Percentiles rank a stretch among this genome's conserved stretches.
These are phyloP conservation scores for Alternaria ventricosa DNA, from an alignment of 2,329 filamentous ascomycete genomes.

Conservation along the genomic window DNA sequence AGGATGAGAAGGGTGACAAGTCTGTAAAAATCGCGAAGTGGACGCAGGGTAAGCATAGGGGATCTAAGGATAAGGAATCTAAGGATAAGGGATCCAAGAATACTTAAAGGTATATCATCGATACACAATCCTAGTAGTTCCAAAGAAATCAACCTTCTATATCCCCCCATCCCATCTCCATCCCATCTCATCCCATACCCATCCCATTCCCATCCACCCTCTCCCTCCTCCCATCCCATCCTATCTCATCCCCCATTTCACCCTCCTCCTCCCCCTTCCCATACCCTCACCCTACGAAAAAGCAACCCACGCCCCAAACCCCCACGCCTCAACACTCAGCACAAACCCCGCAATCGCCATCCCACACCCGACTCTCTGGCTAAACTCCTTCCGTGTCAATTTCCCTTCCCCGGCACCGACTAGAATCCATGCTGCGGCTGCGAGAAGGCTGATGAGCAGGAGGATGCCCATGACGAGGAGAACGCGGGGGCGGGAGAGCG, in stretches of 20 bases:
- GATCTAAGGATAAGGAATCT: background rate
- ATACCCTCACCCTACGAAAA: no score
- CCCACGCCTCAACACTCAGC: background rate
- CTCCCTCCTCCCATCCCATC: no score
- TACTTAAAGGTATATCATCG: background rate
- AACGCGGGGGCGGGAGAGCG: conserved; percentile 23
- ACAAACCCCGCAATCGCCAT: background rate
- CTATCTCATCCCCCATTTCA: no score
- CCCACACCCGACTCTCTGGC: background rate
- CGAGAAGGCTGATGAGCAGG: conserved; percentile 21
- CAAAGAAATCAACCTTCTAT: background rate
- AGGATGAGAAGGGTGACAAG: background rate
- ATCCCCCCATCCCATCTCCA: no score
- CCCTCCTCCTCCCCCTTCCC: background rate
- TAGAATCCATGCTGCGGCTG: conserved; percentile 15
- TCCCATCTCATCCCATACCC: no score
- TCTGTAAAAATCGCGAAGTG: background rate
- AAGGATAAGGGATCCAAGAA: background rate
- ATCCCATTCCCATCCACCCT: no score
- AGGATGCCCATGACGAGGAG: conserved; percentile 17
- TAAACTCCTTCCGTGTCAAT: background rate
- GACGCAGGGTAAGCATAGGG: background rate
- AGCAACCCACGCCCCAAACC: background rate
- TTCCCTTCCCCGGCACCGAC: background rate
- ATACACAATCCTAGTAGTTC: background rate